Evolutionary conservation across 495 filamentous ascomycete genomes (phyloP).

Genomic region (Annulohypoxylon stygium): DNA sequence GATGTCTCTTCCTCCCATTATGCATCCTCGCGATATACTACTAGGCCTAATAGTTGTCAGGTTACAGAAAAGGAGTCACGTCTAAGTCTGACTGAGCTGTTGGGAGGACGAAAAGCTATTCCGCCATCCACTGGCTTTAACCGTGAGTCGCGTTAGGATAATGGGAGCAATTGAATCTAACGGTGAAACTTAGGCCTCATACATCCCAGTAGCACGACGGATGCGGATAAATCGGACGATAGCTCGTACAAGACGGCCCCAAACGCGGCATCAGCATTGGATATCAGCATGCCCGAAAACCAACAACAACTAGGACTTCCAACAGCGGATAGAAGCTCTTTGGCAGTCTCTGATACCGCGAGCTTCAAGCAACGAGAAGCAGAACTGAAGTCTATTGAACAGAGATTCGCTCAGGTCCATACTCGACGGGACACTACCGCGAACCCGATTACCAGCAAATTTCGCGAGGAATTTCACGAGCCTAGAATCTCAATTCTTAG

Average conservation of each 20-base stretch:
- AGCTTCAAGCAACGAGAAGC: constrained; percentile 48
- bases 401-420: constrained; percentile 51
- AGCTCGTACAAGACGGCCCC: constrained; percentile 50
- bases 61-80: constrained; percentile 36
- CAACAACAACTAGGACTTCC: constrained; percentile 2
- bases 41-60: constrained; percentile 41
- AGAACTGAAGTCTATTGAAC: constrained; percentile 49
- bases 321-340: constrained; percentile 30
- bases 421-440: constrained; percentile 45
- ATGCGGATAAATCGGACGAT: constrained; percentile 48
- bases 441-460: constrained; percentile 49
- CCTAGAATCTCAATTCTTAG: constrained; percentile 25
- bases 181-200: constrained; percentile 28
- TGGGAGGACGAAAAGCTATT: constrained; percentile 34
- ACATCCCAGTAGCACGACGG: constrained; percentile 40
- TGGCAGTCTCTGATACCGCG: constrained; percentile 37
- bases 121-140: constrained; percentile 30
- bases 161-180: constrained; percentile 16
- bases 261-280: constrained; percentile 39
- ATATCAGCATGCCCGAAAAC: constrained; percentile 21
- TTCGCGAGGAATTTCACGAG: constrained; percentile 50
- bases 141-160: constrained; percentile 33
- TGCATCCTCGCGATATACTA: constrained; percentile 47
- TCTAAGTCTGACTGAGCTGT: constrained; percentile 31
- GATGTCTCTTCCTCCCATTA: constrained; percentile 43